Percentiles rank a stretch among this genome's conserved stretches.
Conservation (phyloP, 768 basidiomycete genomes). For the Pisolithus tinctorius region DNA sequence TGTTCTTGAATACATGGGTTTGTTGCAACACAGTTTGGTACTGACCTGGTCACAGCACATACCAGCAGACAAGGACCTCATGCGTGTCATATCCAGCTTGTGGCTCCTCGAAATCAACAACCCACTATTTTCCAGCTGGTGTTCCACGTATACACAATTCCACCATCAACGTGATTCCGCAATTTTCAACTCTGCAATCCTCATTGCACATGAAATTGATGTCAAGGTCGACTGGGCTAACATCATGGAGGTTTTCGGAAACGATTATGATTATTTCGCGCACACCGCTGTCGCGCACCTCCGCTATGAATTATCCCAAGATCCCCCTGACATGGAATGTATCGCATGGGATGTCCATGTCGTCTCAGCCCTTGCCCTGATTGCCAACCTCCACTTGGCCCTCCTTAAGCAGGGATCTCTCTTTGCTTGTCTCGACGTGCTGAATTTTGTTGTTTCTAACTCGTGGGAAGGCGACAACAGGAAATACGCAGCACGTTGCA, state of each 20-base stretch:
- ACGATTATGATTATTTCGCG: constrained; percentile 14
- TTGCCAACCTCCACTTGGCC: constrained; percentile 9
- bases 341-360: constrained; percentile 26
- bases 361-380: constrained; percentile 16
- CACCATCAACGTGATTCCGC: constrained; percentile 23
- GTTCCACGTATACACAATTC: constrained; percentile 1
- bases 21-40: constrained; percentile 19
- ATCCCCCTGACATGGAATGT: constrained; percentile 15
- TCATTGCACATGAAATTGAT: constrained; percentile 18
- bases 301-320: constrained; percentile 16
- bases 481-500: constrained; percentile 16
- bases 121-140: constrained; percentile 15
- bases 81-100: constrained; percentile 22
- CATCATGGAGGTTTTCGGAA: constrained; percentile 16
- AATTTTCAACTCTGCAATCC: constrained; percentile 20
- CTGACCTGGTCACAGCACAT: constrained; percentile 22
- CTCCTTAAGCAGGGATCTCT: constrained; percentile 20
- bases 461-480: constrained; percentile 8
- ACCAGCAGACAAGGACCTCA: constrained; percentile 18
- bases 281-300: constrained; percentile 19
- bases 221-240: constrained; percentile 16
- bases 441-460: constrained; percentile 10
- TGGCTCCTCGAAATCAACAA: constrained; percentile 22
- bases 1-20: constrained; percentile 20
- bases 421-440: constrained; percentile 16